Evolutionary conservation across 139 green algal genomes (phyloP).

Genomic region (Mychonastes homosphaera): DNA sequence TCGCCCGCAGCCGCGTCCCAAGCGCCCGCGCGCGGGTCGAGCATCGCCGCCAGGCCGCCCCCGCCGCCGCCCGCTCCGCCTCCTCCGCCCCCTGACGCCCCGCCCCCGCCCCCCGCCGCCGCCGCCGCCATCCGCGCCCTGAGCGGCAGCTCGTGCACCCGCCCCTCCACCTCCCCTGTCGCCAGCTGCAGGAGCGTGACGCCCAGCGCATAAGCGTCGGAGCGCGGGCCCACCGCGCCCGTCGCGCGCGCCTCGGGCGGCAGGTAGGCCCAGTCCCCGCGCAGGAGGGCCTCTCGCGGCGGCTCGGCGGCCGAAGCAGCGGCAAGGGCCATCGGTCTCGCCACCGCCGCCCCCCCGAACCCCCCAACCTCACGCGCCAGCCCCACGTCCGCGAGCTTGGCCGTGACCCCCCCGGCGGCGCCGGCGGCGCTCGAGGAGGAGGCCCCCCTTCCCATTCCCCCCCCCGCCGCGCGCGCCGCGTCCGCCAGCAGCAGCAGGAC

Average conservation of each 20-base stretch:
- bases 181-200: slow-evolving; percentile 19
- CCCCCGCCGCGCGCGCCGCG: too few species aligned
- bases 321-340: neutral
- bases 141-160: neutral
- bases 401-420: neutral
- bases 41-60: neutral
- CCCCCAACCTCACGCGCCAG: neutral
- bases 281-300: neutral
- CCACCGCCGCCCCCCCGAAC: neutral
- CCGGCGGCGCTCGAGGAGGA: neutral
- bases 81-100: neutral
- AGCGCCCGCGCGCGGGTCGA: slow-evolving; percentile 4
- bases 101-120: neutral
- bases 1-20: slow-evolving; percentile 14
- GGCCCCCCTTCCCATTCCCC: slow-evolving; percentile 8
- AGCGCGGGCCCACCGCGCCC: neutral
- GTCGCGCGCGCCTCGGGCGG: slow-evolving; percentile 6
- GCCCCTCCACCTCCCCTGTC: slow-evolving; percentile 2
- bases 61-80: neutral
- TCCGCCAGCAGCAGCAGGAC: too few species aligned
- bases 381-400: neutral
- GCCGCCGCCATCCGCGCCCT: neutral
- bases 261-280: slow-evolving; percentile 6
- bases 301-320: neutral
- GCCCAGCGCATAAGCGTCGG: slow-evolving; percentile 16